Base-by-base conservation (phyloP, 257 asterid genomes). In the Solanum pimpinellifolium region DNA sequence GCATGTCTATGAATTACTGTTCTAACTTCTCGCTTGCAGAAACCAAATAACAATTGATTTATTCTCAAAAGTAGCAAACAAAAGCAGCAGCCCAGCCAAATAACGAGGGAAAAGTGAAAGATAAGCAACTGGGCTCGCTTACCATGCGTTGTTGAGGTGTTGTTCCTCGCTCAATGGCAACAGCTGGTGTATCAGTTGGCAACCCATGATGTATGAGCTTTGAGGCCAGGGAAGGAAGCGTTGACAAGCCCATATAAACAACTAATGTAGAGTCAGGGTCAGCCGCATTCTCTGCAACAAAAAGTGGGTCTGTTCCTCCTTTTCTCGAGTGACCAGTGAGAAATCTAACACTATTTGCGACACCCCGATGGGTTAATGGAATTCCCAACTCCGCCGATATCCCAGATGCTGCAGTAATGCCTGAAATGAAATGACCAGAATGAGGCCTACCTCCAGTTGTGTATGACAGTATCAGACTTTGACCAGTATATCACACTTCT, bases 361-460 rank as follows among this genome's bases (percentile, higher is more conserved):
- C 93, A 41, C 99, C 99, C 81, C 99, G 98, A 87, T 97, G 99
- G 47, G 99, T 97, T 91, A 96, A 91, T 6, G 99, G 99, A 78
- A 97, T 95, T 76, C 99, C 99, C 66, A 97, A 83, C 90, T 97
- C 99, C 8, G 99, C 99, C 11, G 99, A 98, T 90, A 97, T 97
- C 86, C 99, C 99, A 25, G 99, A 96, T 87, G 99, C 99, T 87
- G 99, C 97, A 15, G 99, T 97, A 87, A 97, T 97, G 78, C 99
- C 99, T 97, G 94, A 66, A 88, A 78, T 25, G 86, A 31, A 85
- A 86, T 47, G 20, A 81, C 31, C 88, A 86, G 35, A 84, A 47
- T 80, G 85, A 80, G 20, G 42, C 68, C 68, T 47, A 29, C 68
- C 65, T 80, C 85, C 27, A 27, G 44, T 46, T 29, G 42, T 47